Evolutionary conservation across 2,329 filamentous ascomycete genomes (phyloP).

Genomic region (Emmonsia crescens): DNA sequence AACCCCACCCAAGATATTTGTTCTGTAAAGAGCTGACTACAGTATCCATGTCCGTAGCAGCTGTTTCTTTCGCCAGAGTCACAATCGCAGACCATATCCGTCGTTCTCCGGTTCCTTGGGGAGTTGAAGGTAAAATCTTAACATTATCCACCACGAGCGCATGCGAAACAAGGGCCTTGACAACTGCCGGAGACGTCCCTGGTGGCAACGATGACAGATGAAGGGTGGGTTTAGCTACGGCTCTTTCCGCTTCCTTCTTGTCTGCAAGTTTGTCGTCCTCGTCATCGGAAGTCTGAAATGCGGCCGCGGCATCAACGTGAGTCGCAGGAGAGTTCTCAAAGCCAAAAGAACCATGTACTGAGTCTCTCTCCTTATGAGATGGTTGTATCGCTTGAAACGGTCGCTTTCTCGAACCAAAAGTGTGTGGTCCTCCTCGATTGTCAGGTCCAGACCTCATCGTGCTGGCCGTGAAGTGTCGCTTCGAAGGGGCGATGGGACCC

Average conservation of each 20-base stretch:
- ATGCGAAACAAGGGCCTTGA: constrained; percentile 40
- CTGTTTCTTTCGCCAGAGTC: constrained; percentile 67
- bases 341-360: constrained; percentile 28
- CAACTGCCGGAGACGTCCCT: constrained; percentile 38
- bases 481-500: constrained; percentile 35
- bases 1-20: constrained; percentile 73
- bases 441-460: constrained; percentile 40
- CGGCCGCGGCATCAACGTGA: constrained; percentile 25
- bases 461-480: constrained; percentile 50
- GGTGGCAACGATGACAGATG: constrained; percentile 45
- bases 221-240: constrained; percentile 44
- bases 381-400: constrained; percentile 32
- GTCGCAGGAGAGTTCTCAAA: constrained; percentile 27
- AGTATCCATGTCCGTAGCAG: constrained; percentile 71
- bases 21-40: constrained; percentile 70
- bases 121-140: constrained; percentile 53
- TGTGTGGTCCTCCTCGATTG: constrained; percentile 35
- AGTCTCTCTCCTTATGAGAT: constrained; percentile 25
- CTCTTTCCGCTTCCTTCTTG: constrained; percentile 35
- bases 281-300: constrained; percentile 32
- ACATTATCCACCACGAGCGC: constrained; percentile 61
- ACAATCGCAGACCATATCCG: constrained; percentile 70
- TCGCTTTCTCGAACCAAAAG: constrained; percentile 33
- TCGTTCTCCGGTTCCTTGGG: constrained; percentile 42
- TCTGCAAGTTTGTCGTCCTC: constrained; percentile 35